Percentiles rank a stretch among this genome's conserved stretches.
phyloP scores from a whole-genome alignment of 2,329 filamentous ascomycete genomes.

The Pseudocercospora cruenta region DNA sequence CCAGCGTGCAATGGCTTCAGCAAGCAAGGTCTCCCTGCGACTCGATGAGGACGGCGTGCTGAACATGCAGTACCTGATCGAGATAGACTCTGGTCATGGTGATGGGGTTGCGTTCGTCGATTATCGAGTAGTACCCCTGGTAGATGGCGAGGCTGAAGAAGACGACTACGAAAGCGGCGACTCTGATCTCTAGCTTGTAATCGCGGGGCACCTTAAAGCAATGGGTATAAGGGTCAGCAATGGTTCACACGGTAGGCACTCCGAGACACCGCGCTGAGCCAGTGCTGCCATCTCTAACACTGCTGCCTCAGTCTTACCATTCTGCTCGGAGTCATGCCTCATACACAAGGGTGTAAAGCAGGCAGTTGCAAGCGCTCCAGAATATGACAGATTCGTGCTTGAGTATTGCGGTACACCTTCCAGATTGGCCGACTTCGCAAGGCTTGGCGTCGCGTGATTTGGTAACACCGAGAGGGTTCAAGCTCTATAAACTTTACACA shows the following conservation, averaged over 20 bases:
- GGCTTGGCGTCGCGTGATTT: background rate
- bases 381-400: background rate
- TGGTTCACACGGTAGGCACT: too few relatives aligned
- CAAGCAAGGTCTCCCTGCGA: constrained; percentile 88
- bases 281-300: too few relatives aligned
- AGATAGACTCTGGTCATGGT: constrained; percentile 62
- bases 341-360: background rate
- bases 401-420: background rate
- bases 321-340: too few relatives aligned
- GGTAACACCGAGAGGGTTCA: background rate
- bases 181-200: constrained; percentile 7
- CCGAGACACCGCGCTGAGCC: too few relatives aligned
- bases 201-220: too few relatives aligned
- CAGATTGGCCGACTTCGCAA: background rate
- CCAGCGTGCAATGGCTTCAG: constrained; percentile 86
- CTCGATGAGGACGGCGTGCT: constrained; percentile 88
- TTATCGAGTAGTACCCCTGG: constrained; percentile 78
- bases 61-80: constrained; percentile 95
- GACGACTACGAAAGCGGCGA: constrained; percentile 32
- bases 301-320: too few relatives aligned
- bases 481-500: background rate
- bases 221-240: too few relatives aligned
- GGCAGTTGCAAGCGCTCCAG: background rate
- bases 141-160: constrained; percentile 54
- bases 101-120: constrained; percentile 71